Conservation (phyloP, 768 basidiomycete genomes). For the Leccinum variicolor region DNA sequence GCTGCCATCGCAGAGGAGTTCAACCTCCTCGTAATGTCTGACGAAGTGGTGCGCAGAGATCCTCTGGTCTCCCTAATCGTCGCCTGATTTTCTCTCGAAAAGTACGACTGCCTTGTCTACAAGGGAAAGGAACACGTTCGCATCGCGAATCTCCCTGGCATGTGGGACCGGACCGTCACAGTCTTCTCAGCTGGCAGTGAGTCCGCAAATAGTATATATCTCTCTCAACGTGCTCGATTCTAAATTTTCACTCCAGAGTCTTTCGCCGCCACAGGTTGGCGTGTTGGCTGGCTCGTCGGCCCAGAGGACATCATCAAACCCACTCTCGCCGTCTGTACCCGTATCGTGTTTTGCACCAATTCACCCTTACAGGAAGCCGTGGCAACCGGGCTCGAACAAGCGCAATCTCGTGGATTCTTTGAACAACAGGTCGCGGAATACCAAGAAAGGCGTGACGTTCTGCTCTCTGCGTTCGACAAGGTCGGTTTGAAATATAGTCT, state of each 20-base stretch:
- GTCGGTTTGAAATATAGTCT: conserved; percentile 82
- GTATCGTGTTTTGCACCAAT: conserved; percentile 94
- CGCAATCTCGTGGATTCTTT: conserved; percentile 69
- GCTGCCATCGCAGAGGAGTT: conserved; percentile 87
- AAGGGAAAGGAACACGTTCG: conserved; percentile 87
- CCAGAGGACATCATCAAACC: conserved; percentile 79
- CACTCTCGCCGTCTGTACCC: conserved; percentile 85
- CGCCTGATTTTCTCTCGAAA: conserved; percentile 1
- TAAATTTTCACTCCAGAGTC: conserved; percentile 54
- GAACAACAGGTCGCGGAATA: conserved; percentile 75
- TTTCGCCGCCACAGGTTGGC: conserved; percentile 97
- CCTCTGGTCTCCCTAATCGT: not conserved
- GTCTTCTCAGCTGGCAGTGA: conserved; percentile 93
- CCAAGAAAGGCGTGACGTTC: conserved; percentile 69
- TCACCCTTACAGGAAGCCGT: conserved; percentile 94
- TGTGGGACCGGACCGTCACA: conserved; percentile 98
- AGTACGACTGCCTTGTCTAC: conserved; percentile 95
- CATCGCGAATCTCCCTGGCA: conserved; percentile 91
- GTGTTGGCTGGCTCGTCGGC: conserved; percentile 94
- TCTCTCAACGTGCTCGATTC: not conserved
- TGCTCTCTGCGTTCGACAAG: conserved; percentile 76
- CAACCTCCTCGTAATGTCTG: conserved; percentile 89
- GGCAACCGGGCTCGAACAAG: conserved; percentile 85
- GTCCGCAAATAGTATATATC: conserved; percentile 20
- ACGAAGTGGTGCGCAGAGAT: conserved; percentile 79